Base-by-base conservation (phyloP, 2,329 filamentous ascomycete species). In the Coniochaeta sp. region DNA sequence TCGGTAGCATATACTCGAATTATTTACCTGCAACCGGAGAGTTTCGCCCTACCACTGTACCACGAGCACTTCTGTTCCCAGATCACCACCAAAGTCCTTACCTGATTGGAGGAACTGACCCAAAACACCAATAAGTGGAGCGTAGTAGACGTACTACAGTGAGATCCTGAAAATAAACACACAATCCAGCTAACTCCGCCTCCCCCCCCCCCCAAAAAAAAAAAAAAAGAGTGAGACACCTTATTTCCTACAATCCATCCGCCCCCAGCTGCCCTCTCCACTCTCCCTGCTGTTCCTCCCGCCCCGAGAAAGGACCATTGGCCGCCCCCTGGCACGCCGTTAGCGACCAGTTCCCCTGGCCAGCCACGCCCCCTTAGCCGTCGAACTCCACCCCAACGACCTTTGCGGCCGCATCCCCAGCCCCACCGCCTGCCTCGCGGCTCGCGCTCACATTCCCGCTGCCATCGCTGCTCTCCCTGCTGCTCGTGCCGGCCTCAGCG, bases 401-500 rank as follows among this genome's bases (percentile, higher is more conserved):
- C 56, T 65, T 67, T 2, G 57, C 60, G 22, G 60, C 59, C 47
- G 52, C 62, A 63, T 65, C 58, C 60, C 66, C 61, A 61, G 65
- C 42, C 66, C 64, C 63, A 68, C 63, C 67, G 69, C 69, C 65
- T 70, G 69, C 59, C 62, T 69, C 70, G 10, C 65, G 59, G 19
- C 52, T n/a, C 36, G 32, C 52, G 57, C 36, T 60, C 12, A 8
- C 38, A 44, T 22, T 26, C 24, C 34, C 40, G n/a, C 32, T 40
- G 17, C 38, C 38, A 40, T 40, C 60, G 22, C 28, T 34, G n/a
- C 17, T 42, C 14, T 36, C 57, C 12, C 55, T 61, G 4, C 61
- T 65, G 3, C 62, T 64, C 8, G 75, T 83, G 14, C 83, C 83
- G 0, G 89, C 86, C 65, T 86, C 84, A 2, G 86, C 89, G 70